phyloP scores from a whole-genome alignment of 148 eudicot genomes.

The Pharnaceum exiguum region DNA sequence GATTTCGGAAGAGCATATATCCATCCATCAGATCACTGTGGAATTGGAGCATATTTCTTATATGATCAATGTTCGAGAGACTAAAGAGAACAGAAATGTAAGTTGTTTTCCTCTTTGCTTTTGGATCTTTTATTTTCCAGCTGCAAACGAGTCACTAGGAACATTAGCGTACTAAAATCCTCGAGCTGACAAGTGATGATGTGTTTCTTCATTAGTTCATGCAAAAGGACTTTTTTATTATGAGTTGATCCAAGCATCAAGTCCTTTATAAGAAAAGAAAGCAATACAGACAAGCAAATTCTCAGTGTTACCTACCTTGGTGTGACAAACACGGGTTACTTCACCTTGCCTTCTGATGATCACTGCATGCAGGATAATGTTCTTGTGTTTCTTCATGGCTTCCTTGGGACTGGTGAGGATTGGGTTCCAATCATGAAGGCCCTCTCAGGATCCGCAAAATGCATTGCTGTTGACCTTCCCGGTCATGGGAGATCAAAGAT shows the following conservation, averaged over 20 bases:
- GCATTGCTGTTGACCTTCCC: conserved; percentile 89
- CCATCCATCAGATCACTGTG: conserved; percentile 40
- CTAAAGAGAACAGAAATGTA: conserved; percentile 58
- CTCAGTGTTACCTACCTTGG: no score
- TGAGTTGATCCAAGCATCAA: no score
- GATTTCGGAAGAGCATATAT: conserved; percentile 23
- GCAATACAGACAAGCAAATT: neutral
- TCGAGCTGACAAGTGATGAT: neutral
- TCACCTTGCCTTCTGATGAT: neutral
- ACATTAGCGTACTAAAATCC: neutral
- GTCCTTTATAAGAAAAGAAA: neutral
- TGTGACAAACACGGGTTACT: no score
- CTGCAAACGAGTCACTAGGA: neutral
- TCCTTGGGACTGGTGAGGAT: conserved; percentile 78
- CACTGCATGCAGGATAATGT: conserved; percentile 51
- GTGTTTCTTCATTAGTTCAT: no score
- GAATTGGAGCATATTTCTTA: conserved; percentile 35
- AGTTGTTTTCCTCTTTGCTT: conserved; percentile 20
- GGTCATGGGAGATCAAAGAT: conserved; percentile 79
- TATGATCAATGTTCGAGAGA: conserved; percentile 56
- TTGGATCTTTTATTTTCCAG: neutral
- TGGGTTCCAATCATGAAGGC: conserved; percentile 87
- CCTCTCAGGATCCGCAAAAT: conserved; percentile 65
- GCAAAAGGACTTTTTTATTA: no score
- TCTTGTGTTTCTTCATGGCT: conserved; percentile 88